Evolutionary conservation across 2,329 filamentous ascomycete genomes (phyloP).

Genomic region (Apiospora koreana): DNA sequence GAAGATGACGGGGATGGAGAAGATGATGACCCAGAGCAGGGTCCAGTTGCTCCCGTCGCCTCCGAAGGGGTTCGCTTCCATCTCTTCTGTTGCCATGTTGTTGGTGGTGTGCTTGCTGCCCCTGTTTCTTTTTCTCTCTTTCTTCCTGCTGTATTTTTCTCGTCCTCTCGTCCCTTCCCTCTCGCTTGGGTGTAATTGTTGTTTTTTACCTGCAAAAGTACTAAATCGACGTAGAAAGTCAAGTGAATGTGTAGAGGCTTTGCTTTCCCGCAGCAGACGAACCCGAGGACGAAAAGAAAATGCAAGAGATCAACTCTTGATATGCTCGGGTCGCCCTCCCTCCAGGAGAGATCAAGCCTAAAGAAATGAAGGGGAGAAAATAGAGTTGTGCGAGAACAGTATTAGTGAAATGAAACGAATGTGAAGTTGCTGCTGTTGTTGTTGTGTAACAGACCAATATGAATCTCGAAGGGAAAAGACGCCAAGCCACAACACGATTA

Average conservation of each 20-base stretch:
- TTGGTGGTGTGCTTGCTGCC: background rate
- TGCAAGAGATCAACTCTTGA: slow-evolving; percentile 14
- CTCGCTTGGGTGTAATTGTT: too few relatives aligned
- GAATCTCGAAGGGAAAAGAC: background rate
- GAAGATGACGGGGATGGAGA: slow-evolving; percentile 26
- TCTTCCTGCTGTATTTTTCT: background rate
- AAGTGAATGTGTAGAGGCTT: background rate
- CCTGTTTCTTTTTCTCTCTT: background rate
- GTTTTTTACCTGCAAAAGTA: background rate
- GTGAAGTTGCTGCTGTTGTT: background rate
- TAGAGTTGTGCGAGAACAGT: background rate
- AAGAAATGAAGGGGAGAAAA: background rate
- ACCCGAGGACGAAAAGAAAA: background rate
- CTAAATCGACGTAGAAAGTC: background rate
- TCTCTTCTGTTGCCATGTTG: background rate
- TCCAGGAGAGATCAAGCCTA: background rate
- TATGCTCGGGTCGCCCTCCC: background rate
- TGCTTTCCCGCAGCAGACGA: background rate
- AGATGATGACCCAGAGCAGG: slow-evolving; percentile 25
- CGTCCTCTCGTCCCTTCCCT: background rate
- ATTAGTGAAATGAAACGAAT: background rate
- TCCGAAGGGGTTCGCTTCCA: background rate
- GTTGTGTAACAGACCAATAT: background rate
- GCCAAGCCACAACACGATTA: background rate
- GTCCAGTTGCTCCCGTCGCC: slow-evolving; percentile 27